These are phyloP conservation scores for Cladosporium halotolerans DNA, from an alignment of 2,329 filamentous ascomycete species.

Conservation along the genomic window DNA sequence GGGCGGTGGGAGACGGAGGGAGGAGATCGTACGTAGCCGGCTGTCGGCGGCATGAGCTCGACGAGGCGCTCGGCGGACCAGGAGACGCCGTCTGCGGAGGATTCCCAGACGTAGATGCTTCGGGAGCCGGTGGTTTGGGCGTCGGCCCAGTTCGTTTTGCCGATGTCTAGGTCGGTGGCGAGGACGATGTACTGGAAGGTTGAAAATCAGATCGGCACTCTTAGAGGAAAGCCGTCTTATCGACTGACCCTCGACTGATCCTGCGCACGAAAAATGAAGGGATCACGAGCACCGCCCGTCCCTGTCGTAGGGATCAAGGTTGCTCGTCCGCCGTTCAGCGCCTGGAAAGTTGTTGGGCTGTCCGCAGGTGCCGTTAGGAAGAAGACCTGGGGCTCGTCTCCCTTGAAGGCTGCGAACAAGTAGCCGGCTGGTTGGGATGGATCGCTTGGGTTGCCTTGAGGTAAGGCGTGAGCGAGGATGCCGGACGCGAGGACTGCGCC, in stretches of 20 bases:
- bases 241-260: not conserved
- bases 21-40: not conserved
- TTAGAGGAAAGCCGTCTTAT: not conserved
- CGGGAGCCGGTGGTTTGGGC: not conserved
- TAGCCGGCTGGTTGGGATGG: not conserved
- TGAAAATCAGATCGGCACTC: too few relatives aligned
- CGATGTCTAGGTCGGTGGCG: not conserved
- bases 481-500: not conserved
- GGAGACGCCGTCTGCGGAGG: not conserved
- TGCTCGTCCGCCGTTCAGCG: not conserved
- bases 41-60: not conserved
- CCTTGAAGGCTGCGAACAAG: not conserved
- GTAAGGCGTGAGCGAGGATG: not conserved
- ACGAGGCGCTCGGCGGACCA: not conserved
- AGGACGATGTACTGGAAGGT: not conserved
- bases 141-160: not conserved
- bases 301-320: not conserved
- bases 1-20: too few relatives aligned
- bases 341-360: not conserved
- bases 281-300: not conserved
- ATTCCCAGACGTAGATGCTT: slow-evolving; percentile 3
- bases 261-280: slow-evolving; percentile 1
- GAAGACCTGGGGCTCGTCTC: not conserved
- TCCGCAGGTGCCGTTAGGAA: not conserved
- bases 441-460: not conserved